These are phyloP conservation scores for Alloascoidea africana DNA, from an alignment of 805 yeast genomes.

Conservation along the genomic window DNA sequence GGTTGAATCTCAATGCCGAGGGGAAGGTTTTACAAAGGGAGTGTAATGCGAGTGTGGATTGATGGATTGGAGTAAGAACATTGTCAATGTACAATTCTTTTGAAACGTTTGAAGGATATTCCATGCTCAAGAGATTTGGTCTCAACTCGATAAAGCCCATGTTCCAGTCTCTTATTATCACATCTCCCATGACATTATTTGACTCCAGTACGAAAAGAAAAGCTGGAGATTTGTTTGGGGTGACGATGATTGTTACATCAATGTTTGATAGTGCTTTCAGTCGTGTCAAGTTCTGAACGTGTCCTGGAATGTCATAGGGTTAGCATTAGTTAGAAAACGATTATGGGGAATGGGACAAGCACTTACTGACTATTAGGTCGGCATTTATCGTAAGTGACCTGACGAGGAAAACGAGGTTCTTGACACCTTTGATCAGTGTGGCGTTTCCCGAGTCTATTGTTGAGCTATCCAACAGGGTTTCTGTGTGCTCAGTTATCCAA, in stretches of 20 bases:
- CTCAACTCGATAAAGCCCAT: slow-evolving; percentile 26
- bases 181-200: slow-evolving; percentile 24
- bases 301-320: no score
- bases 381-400: slow-evolving; percentile 4
- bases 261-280: slow-evolving; percentile 9
- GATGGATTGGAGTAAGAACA: slow-evolving; percentile 29
- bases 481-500: slow-evolving; percentile 24
- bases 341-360: no score
- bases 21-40: slow-evolving; percentile 25
- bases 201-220: slow-evolving; percentile 16
- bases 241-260: slow-evolving; percentile 4
- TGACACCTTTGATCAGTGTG: not conserved
- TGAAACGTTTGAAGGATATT: slow-evolving; percentile 21
- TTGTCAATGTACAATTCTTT: slow-evolving; percentile 27
- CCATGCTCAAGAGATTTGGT: slow-evolving; percentile 27
- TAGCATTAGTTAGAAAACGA: no score
- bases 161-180: slow-evolving; percentile 26
- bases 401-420: slow-evolving; percentile 1
- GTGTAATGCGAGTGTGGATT: slow-evolving; percentile 33
- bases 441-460: not conserved
- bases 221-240: slow-evolving; percentile 13
- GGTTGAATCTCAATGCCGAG: slow-evolving; percentile 31
- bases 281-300: slow-evolving; percentile 12
- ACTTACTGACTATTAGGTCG: no score
- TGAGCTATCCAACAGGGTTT: not conserved